These are phyloP conservation scores for Herpetomonas samuelpessoai DNA, from an alignment of 208 protist species.

Conservation along the genomic window DNA sequence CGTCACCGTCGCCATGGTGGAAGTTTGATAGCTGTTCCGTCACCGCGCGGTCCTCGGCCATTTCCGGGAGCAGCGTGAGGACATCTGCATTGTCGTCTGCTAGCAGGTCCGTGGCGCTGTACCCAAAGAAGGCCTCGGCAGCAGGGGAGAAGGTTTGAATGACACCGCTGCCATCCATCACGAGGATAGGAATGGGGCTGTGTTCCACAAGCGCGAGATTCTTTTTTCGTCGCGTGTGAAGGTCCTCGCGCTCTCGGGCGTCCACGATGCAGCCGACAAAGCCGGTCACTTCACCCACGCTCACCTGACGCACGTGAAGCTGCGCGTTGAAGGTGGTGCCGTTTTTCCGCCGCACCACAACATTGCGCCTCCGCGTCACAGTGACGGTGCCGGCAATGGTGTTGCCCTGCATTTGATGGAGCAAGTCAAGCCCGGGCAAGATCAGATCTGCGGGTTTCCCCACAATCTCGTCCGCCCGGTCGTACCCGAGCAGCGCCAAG, in stretches of 20 bases:
- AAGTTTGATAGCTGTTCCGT: too few relatives aligned
- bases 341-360: constrained; percentile 8
- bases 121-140: constrained; percentile 23
- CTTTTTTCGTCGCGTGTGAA: constrained; percentile 9
- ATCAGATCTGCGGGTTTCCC: constrained; percentile 14
- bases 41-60: constrained; percentile 9
- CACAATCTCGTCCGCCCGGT: background rate
- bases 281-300: background rate
- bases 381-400: background rate
- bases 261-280: constrained; percentile 22
- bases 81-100: constrained; percentile 18
- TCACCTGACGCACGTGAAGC: constrained; percentile 10
- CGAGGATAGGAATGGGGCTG: constrained; percentile 22
- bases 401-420: background rate
- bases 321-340: constrained; percentile 15
- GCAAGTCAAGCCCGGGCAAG: constrained; percentile 1
- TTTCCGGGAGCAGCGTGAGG: constrained; percentile 29
- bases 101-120: constrained; percentile 21
- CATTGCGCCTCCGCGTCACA: constrained; percentile 3
- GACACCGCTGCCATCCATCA: constrained; percentile 14
- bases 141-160: constrained; percentile 21
- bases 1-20: constrained; percentile 6
- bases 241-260: constrained; percentile 1
- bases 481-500: constrained; percentile 12
- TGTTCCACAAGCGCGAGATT: constrained; percentile 15